Conservation (phyloP, 2,329 filamentous ascomycete species). For the Colletotrichum neosansevieriae region DNA sequence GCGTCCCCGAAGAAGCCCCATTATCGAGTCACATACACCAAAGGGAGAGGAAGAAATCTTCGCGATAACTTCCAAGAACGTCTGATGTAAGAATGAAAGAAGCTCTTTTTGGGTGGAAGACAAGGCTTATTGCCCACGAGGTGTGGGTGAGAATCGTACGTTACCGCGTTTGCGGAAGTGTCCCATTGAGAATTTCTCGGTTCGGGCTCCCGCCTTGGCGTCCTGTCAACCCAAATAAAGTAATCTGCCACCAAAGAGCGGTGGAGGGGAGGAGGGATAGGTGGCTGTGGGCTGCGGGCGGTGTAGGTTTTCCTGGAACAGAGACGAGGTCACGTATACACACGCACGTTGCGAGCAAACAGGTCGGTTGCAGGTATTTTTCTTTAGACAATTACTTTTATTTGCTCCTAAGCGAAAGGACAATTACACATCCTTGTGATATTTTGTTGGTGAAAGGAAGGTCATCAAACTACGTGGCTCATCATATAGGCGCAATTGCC, state of each 20-base stretch:
- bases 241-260: no score
- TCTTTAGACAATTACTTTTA: not conserved
- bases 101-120: not conserved
- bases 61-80: conserved; percentile 10
- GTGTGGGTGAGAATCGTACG: not conserved
- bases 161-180: no score
- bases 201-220: no score
- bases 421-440: not conserved
- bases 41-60: not conserved
- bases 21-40: no score
- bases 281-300: no score
- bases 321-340: no score
- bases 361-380: not conserved
- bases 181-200: no score
- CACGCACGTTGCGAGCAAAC: no score
- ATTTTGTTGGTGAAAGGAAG: not conserved
- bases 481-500: not conserved
- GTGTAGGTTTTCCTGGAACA: not conserved
- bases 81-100: not conserved
- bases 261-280: no score
- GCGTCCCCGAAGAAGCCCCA: no score
- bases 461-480: not conserved
- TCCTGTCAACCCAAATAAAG: no score
- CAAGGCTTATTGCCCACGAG: not conserved
- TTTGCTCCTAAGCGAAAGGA: not conserved